Evolutionary conservation across 306 rosid species (phyloP), one percentile per base, ranked within the genome.

Genomic region (Rubus idaeus): DNA sequence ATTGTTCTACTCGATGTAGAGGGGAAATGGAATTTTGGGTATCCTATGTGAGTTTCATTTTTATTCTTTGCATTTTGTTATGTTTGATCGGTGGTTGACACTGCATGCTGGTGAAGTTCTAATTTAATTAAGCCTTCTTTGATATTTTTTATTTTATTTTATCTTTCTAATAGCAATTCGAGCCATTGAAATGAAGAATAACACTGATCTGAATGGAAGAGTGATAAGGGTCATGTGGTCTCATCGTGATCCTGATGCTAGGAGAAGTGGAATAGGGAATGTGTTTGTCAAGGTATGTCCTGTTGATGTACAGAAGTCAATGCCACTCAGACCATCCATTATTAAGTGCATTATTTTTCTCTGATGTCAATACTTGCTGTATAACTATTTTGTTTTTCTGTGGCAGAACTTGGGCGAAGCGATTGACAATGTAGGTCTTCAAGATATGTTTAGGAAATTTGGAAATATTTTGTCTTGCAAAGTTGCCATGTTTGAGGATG

Each of bases 171-270:
- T 47, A 94, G 97, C 98, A 20, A 85, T 64, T 75, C 77, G 45
- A 14, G 98, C 94, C 4, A 90, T 94, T 10, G 89, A 87, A 78
- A 45, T 67, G 64, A 91, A 82, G 89, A 94, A 94, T 76, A 83
- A 91, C 79, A 76, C 86, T 30, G 12, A 30, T 30, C 77, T 91
- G 75, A 80, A 88, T 78, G 98, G 98, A 77, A 94, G 82, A 75
- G 82, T 74, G 74, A 87, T 94, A 18, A 87, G 97, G 74, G 94
- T 91, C 69, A 90, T 86, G 93, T 89, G 96, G 97, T 86, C 97
- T 12, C 88, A 80, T 84, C 98, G 91, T 17, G 91, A 94, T 84
- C 84, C 93, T 49, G 94, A 84, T 79, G 85, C 87, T 51, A 88
- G 96, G 81, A 90, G 83, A 60, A 91, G 89, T 58, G 87, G 87